phyloP scores from a whole-genome alignment of 176 grass and related monocot genomes.

The Phoenix dactylifera region DNA sequence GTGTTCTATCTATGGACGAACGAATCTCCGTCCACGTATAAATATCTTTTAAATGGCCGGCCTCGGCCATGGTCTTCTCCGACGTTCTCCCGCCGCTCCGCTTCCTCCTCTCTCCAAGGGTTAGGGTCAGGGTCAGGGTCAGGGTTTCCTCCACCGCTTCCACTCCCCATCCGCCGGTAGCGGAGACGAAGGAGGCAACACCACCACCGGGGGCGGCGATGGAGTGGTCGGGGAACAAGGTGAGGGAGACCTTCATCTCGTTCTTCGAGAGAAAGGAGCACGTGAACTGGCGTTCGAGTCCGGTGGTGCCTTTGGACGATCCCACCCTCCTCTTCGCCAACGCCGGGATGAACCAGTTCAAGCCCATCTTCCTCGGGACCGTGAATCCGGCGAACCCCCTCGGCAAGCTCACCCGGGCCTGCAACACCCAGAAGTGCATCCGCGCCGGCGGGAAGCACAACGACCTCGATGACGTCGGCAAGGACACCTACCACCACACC shows the following conservation, averaged over 20 bases:
- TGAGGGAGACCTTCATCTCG: constrained; percentile 43
- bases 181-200: not conserved
- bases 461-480: constrained; percentile 97
- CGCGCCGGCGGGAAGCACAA: constrained; percentile 95
- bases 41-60: not conserved
- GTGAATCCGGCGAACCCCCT: constrained; percentile 63
- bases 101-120: not conserved
- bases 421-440: constrained; percentile 93
- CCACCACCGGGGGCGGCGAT: not conserved
- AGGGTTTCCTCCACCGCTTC: not conserved
- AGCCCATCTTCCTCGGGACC: constrained; percentile 80
- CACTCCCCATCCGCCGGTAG: not conserved
- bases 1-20: too few relatives aligned
- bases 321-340: constrained; percentile 98
- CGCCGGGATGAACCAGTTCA: constrained; percentile 97
- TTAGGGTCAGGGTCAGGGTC: not conserved
- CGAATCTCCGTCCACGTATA: too few relatives aligned
- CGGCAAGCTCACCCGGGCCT: constrained; percentile 47
- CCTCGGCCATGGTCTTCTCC: not conserved
- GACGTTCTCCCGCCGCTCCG: not conserved
- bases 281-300: constrained; percentile 67
- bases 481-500: constrained; percentile 97
- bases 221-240: constrained; percentile 43
- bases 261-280: constrained; percentile 62
- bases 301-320: constrained; percentile 72